Conservation (phyloP, 192 early-diverging fungal genomes). For the Dispira parvispora region DNA sequence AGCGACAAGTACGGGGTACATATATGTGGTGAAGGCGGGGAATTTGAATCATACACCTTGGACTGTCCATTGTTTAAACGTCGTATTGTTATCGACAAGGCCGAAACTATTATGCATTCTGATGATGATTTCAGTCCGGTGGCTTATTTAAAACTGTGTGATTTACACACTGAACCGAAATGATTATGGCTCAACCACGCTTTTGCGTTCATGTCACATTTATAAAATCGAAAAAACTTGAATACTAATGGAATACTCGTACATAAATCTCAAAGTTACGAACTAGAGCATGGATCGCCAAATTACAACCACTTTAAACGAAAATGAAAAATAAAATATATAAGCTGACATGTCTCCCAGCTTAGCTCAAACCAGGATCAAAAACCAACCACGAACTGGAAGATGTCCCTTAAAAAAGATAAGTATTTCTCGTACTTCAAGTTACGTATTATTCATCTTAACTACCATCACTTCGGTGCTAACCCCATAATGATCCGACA, state of each 20-base stretch:
- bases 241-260: no score
- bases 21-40: constrained; percentile 94
- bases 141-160: constrained; percentile 55
- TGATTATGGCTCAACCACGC: background rate
- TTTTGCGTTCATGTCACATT: background rate
- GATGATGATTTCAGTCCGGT: constrained; percentile 72
- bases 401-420: no score
- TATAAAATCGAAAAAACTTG: no score
- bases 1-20: constrained; percentile 65
- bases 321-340: no score
- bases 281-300: no score
- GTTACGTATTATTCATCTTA: background rate
- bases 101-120: constrained; percentile 54
- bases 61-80: constrained; percentile 85
- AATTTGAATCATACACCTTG: constrained; percentile 86
- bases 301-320: no score
- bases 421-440: no score
- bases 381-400: no score
- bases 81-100: constrained; percentile 61
- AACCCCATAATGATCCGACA: constrained; percentile 11
- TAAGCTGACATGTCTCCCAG: no score
- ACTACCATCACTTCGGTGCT: constrained; percentile 1
- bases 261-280: no score
- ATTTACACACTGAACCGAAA: constrained; percentile 55
- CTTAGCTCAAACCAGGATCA: no score